Conservation (phyloP, 2,329 filamentous ascomycete genomes). For the Metarhizium sp. region DNA sequence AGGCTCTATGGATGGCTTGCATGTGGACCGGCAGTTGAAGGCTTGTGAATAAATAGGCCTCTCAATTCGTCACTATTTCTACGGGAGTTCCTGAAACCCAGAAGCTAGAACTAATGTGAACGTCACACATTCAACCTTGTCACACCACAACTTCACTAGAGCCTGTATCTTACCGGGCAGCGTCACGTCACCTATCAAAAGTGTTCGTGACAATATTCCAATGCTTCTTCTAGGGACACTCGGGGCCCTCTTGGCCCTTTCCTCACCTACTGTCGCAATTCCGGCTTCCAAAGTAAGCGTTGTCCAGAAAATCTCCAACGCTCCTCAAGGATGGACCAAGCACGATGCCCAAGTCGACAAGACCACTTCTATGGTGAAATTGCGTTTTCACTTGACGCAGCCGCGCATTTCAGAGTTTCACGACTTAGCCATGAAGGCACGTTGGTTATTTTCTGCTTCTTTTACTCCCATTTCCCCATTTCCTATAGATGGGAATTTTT, state of each 20-base stretch:
- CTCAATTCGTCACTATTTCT: too few species aligned
- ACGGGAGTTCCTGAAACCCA: too few species aligned
- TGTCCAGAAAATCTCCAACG: neutral
- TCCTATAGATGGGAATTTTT: neutral
- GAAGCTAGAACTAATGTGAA: neutral
- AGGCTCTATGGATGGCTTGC: neutral
- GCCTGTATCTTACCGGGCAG: neutral
- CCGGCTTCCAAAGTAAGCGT: neutral
- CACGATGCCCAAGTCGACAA: neutral
- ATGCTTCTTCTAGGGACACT: neutral
- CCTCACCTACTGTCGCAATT: neutral
- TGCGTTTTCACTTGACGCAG: slow-evolving; percentile 5
- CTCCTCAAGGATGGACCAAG: slow-evolving; percentile 4
- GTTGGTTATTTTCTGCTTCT: neutral
- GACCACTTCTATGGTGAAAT: slow-evolving; percentile 2
- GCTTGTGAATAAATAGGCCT: neutral
- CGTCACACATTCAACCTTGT: too few species aligned
- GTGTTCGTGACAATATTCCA: neutral
- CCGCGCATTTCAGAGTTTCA: slow-evolving; percentile 4
- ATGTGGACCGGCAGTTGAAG: neutral
- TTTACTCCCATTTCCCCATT: too few species aligned
- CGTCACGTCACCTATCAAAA: neutral
- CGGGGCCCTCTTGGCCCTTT: neutral
- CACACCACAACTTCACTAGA: too few species aligned
- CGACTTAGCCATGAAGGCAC: slow-evolving; percentile 2